These are phyloP conservation scores for Jasminum sambac DNA, from an alignment of 257 asterid species.

Conservation along the genomic window DNA sequence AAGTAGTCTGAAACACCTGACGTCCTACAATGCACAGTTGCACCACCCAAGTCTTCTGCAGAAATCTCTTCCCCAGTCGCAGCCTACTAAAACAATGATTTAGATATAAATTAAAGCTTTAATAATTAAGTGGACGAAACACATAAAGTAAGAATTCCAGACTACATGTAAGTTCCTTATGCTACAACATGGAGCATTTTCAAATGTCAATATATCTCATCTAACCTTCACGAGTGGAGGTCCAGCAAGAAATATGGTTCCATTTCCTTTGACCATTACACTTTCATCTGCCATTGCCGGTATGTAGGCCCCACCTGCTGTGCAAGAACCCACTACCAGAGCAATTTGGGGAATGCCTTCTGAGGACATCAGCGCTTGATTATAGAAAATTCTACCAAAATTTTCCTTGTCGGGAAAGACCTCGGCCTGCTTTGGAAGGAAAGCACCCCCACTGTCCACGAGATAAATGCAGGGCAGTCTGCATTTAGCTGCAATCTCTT, in stretches of 20 bases:
- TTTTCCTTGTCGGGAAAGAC: slow-evolving; percentile 94
- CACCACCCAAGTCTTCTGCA: slow-evolving; percentile 98
- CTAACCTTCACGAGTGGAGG: slow-evolving; percentile 99
- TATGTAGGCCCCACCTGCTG: slow-evolving; percentile 99
- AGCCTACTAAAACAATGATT: slow-evolving; percentile 62
- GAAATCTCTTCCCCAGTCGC: slow-evolving; percentile 98
- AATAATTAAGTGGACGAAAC: slow-evolving; percentile 9
- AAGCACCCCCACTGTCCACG: slow-evolving; percentile 99
- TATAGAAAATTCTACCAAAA: slow-evolving; percentile 92
- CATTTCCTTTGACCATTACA: slow-evolving; percentile 97
- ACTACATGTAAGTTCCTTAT: neutral
- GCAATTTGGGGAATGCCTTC: slow-evolving; percentile 97
- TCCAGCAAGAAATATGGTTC: slow-evolving; percentile 98
- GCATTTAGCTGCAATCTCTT: slow-evolving; percentile 89
- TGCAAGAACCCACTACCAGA: slow-evolving; percentile 92
- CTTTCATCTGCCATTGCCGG: slow-evolving; percentile 99
- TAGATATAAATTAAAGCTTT: slow-evolving; percentile 26
- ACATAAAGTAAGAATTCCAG: neutral
- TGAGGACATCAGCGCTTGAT: slow-evolving; percentile 89
- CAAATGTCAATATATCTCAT: slow-evolving; percentile 11
- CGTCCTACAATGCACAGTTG: slow-evolving; percentile 87
- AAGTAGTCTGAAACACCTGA: slow-evolving; percentile 98
- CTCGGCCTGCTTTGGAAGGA: slow-evolving; percentile 97
- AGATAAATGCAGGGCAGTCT: slow-evolving; percentile 91
- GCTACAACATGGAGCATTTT: neutral